phyloP scores from a whole-genome alignment of 2,329 filamentous ascomycete genomes.

The Xylariaceae sp. region DNA sequence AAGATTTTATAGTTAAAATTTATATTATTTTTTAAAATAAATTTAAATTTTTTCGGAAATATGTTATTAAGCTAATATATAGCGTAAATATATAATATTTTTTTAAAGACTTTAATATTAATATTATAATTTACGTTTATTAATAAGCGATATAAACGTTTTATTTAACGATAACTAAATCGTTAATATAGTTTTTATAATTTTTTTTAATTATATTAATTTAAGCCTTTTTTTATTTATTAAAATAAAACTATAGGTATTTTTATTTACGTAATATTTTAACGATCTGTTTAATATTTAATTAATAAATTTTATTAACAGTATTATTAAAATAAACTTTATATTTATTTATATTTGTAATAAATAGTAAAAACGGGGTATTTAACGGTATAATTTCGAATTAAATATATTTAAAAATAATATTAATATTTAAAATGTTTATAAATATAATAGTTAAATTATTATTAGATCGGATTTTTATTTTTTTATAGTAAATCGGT shows the following conservation, averaged over 20 bases:
- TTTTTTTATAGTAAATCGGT: too few relatives aligned
- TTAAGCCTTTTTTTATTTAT: not conserved
- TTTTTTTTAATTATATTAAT: not conserved
- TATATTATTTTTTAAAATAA: not conserved
- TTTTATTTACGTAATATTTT: not conserved
- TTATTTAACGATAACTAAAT: too few relatives aligned
- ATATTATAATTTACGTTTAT: too few relatives aligned
- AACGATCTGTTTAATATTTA: not conserved
- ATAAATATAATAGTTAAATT: too few relatives aligned
- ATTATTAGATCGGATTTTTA: too few relatives aligned
- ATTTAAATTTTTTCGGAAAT: not conserved
- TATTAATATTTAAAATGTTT: not conserved
- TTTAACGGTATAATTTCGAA: not conserved
- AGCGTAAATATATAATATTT: not conserved
- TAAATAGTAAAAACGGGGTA: too few relatives aligned
- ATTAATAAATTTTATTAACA: not conserved
- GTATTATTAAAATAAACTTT: too few relatives aligned
- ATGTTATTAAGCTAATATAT: not conserved
- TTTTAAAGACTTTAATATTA: too few relatives aligned
- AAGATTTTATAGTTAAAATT: constrained; percentile 1
- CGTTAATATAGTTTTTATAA: not conserved
- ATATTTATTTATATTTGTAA: too few relatives aligned
- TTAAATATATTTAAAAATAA: not conserved
- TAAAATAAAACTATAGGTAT: not conserved
- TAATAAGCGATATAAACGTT: too few relatives aligned